Percentiles rank a stretch among this genome's conserved stretches.
phyloP scores from a whole-genome alignment of 2,329 filamentous ascomycete genomes.

The Lecanicillium sp. region DNA sequence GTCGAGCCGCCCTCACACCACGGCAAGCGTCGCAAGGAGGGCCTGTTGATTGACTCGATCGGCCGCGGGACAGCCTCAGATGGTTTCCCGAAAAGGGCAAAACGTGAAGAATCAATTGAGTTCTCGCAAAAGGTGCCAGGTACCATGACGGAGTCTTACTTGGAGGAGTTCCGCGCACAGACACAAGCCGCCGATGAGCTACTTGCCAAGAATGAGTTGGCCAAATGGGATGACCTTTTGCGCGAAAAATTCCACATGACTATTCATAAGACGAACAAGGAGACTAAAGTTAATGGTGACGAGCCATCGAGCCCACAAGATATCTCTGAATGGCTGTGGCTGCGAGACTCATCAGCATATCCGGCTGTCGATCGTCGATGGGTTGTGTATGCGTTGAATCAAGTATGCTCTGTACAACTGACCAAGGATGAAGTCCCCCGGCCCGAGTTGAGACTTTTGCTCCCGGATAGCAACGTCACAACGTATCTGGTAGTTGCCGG shows the following conservation, averaged over 20 bases:
- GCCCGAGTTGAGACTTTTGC: constrained; percentile 23
- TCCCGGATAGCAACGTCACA: constrained; percentile 45
- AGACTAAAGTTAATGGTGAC: constrained; percentile 10
- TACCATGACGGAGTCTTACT: constrained; percentile 41
- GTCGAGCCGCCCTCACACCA: constrained; percentile 52
- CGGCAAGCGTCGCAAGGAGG: constrained; percentile 48
- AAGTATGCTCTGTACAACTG: constrained; percentile 47
- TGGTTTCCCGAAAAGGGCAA: constrained; percentile 23
- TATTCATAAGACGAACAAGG: constrained; percentile 15
- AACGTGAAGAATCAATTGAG: constrained; percentile 20
- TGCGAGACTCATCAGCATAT: constrained; percentile 34
- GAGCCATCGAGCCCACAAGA: not conserved
- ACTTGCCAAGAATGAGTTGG: constrained; percentile 35
- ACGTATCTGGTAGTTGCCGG: constrained; percentile 53
- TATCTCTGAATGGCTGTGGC: constrained; percentile 41
- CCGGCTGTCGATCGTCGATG: constrained; percentile 55
- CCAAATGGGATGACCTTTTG: constrained; percentile 41
- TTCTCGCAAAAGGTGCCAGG: constrained; percentile 35
- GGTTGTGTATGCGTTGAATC: constrained; percentile 54
- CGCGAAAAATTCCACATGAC: constrained; percentile 40
- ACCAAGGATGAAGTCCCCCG: constrained; percentile 29
- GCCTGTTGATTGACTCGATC: constrained; percentile 65
- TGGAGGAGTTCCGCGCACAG: constrained; percentile 35
- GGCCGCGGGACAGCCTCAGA: constrained; percentile 49
- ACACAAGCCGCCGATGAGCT: constrained; percentile 39